Base-by-base conservation (phyloP, 2,329 filamentous ascomycete genomes). In the Arthrobotrys conoides region DNA sequence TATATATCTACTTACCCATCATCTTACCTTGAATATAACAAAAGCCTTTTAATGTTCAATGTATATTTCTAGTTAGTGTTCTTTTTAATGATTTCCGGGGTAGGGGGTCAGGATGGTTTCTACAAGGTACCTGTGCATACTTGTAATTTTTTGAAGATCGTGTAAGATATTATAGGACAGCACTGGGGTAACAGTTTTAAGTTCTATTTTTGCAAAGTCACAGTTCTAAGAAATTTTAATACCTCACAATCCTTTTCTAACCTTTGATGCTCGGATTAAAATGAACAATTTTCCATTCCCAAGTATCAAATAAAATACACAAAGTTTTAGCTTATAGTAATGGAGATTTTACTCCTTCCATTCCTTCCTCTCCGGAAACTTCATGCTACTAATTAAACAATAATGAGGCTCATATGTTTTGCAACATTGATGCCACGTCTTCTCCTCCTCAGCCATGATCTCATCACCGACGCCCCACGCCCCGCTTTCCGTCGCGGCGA, bases 391-490 rank as follows among this genome's bases (percentile, higher is more conserved):
- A 2, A 51, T 20, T 38, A 76, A 38, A 22, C 71, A 76, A 24
- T 76, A 70, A 41, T 76, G 71, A 0, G 65, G 20, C 5, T 10
- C 12, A 4, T 51, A 20, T 0, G 30, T 64, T 38, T 53, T 38
- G 22, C 71, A 76, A 14, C 24, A 57, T 1, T 36, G 41, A 10
- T 59, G 65, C n/a, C 53, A 65, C 2, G 20, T 27, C 16, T 22
- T 33, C 36, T 36, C 27, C 24, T 65, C 66, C 1, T 57, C 65
- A 10, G 16, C 22, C 12, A 76, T 36, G 3, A 66, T 49, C n/a
- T 63, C 46, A 24, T 76, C 71, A 8, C 71, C 71, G 8, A 48
- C 66, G 5, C 51, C 65, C 71, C 71, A 76, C 1, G 65, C 71
- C 9, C 71, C 71, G 18, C 71, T 70, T 18, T 48, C 22, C 14